These are phyloP conservation scores for Neoarthrinium moseri DNA, from an alignment of 2,329 filamentous ascomycete genomes.

Conservation along the genomic window DNA sequence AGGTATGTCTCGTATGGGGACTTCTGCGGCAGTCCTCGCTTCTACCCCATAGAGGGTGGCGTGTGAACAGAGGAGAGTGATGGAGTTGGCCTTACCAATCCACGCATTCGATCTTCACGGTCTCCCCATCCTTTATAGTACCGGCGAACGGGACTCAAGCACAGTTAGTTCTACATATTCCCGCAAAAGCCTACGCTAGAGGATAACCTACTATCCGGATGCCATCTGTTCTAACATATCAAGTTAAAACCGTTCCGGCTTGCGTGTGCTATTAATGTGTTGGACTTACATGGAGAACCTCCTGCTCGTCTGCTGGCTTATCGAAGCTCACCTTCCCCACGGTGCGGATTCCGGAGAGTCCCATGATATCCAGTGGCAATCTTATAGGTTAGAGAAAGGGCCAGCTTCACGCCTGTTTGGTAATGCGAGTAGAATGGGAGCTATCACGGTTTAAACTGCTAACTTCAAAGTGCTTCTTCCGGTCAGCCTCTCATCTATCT, in stretches of 20 bases:
- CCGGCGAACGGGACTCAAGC: constrained; percentile 69
- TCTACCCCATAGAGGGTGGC: no score
- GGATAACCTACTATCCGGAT: constrained; percentile 70
- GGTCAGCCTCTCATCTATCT: no score
- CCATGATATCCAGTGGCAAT: no score
- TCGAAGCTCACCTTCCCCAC: constrained; percentile 72
- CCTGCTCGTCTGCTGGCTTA: constrained; percentile 68
- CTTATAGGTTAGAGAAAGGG: no score
- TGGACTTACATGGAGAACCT: constrained; percentile 65
- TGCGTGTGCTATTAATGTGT: constrained; percentile 14
- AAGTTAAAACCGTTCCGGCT: constrained; percentile 7
- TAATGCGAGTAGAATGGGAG: no score
- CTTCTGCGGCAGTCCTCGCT: no score
- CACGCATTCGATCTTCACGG: constrained; percentile 89
- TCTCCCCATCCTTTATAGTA: constrained; percentile 77
- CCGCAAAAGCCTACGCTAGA: background rate
- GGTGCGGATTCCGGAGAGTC: constrained; percentile 59
- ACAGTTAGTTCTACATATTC: background rate
- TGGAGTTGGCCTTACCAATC: constrained; percentile 65
- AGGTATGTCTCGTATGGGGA: no score
- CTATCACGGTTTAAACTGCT: background rate
- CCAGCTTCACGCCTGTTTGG: no score
- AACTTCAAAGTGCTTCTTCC: no score
- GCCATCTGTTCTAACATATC: constrained; percentile 77
- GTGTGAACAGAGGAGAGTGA: no score